Evolutionary conservation across 1,284 basidiomycete genomes (phyloP).

Genomic region (Schizophyllum amplum): DNA sequence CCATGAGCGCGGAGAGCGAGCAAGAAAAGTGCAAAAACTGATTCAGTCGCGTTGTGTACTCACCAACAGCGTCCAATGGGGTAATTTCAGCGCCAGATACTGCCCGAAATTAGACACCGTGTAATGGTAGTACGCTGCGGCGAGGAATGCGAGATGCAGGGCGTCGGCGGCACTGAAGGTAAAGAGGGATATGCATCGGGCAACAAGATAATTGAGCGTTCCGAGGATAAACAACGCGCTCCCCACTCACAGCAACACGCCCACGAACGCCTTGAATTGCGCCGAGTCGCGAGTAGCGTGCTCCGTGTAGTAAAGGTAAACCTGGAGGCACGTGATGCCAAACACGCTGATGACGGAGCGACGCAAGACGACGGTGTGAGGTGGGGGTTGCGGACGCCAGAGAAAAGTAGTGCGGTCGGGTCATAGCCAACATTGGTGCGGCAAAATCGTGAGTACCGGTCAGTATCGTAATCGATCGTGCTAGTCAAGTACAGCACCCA

Average conservation of each 20-base stretch:
- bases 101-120: not conserved
- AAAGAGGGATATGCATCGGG: too few relatives aligned
- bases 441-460: too few relatives aligned
- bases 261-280: slow-evolving; percentile 4
- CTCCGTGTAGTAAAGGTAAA: slow-evolving; percentile 4
- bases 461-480: not conserved
- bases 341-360: slow-evolving; percentile 3
- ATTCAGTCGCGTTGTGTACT: not conserved
- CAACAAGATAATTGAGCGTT: not conserved
- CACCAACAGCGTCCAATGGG: not conserved
- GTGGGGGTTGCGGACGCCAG: not conserved
- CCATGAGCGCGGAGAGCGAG: too few relatives aligned
- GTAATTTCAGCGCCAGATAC: not conserved
- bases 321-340: slow-evolving; percentile 5
- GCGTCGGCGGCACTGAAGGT: not conserved
- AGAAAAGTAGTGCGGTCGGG: too few relatives aligned
- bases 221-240: not conserved
- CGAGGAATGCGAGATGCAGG: not conserved
- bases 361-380: not conserved
- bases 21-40: not conserved
- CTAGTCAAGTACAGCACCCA: not conserved
- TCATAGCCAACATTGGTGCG: too few relatives aligned
- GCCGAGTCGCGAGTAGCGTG: not conserved
- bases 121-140: not conserved
- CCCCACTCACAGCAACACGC: not conserved